A percentile compares a stretch with the other conserved stretches of the same genome.
These are phyloP conservation scores for Fragaria ananassa DNA, from an alignment of 306 rosid genomes.

Conservation along the genomic window DNA sequence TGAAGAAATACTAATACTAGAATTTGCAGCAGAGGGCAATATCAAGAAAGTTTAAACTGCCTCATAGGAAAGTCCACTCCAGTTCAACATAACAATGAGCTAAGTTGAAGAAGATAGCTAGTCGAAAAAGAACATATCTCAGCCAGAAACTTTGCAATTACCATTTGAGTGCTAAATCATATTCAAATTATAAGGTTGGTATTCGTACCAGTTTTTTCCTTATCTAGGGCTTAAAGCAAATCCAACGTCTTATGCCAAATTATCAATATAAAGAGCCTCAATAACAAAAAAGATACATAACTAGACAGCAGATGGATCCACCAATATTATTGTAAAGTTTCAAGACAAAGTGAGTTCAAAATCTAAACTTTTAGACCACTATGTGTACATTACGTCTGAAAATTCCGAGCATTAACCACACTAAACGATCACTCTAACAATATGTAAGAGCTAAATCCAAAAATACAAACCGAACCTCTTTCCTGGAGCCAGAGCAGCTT, in stretches of 20 bases:
- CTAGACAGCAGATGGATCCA: not conserved
- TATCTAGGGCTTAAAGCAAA: not conserved
- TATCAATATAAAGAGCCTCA: not conserved
- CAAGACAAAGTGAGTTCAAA: slow-evolving; percentile 16
- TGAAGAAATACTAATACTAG: not conserved
- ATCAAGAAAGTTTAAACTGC: not conserved
- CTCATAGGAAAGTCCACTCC: not conserved
- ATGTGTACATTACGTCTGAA: slow-evolving; percentile 7
- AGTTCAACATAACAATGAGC: not conserved
- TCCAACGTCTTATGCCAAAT: not conserved
- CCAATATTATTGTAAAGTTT: slow-evolving; percentile 10
- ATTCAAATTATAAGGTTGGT: not conserved
- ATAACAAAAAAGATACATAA: not conserved
- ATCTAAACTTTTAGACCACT: slow-evolving; percentile 11
- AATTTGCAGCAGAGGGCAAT: not conserved
- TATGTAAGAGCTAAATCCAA: not conserved
- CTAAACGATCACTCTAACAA: not conserved
- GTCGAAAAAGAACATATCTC: not conserved
- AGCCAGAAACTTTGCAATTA: not conserved
- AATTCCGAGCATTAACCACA: slow-evolving; percentile 4
- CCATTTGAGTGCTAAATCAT: slow-evolving; percentile 3
- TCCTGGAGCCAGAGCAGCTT: not conserved
- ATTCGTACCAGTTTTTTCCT: not conserved
- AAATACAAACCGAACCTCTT: slow-evolving; percentile 36
- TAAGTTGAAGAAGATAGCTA: slow-evolving; percentile 3